Percentiles rank a stretch among this genome's conserved stretches.
Conservation (phyloP, 2,329 filamentous ascomycete genomes). For the Scytalidium sp. region DNA sequence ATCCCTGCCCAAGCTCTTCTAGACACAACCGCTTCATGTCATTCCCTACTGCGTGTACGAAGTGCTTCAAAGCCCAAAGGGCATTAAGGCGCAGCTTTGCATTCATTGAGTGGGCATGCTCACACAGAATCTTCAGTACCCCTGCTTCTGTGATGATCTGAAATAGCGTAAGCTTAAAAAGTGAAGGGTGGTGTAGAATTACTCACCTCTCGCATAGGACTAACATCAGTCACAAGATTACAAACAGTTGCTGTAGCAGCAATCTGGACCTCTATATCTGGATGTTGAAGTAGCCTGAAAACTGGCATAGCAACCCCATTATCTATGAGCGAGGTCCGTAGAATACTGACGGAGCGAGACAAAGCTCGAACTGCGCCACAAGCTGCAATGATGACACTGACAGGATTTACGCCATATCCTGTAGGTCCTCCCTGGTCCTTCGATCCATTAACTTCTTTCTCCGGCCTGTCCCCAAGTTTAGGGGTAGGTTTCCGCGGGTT, state of each 20-base stretch:
- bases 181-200: neutral
- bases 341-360: slow-evolving; percentile 77
- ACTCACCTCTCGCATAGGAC: slow-evolving; percentile 83
- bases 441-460: slow-evolving; percentile 23
- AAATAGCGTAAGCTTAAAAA: slow-evolving; percentile 5
- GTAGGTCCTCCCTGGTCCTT: slow-evolving; percentile 12
- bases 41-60: slow-evolving; percentile 70
- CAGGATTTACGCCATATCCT: slow-evolving; percentile 70
- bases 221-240: slow-evolving; percentile 85
- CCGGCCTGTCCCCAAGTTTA: slow-evolving; percentile 33
- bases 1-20: slow-evolving; percentile 72
- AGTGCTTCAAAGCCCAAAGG: slow-evolving; percentile 90
- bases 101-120: slow-evolving; percentile 79
- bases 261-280: slow-evolving; percentile 75
- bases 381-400: slow-evolving; percentile 76
- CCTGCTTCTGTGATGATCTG: slow-evolving; percentile 72
- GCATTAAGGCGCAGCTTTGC: slow-evolving; percentile 80
- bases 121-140: slow-evolving; percentile 73
- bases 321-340: slow-evolving; percentile 86
- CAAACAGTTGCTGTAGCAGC: slow-evolving; percentile 81
- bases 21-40: slow-evolving; percentile 75
- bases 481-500: slow-evolving; percentile 48
- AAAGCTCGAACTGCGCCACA: slow-evolving; percentile 80
- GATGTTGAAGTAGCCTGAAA: slow-evolving; percentile 70
- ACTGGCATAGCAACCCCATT: slow-evolving; percentile 76